A percentile compares a stretch with the other conserved stretches of the same genome.
Evolutionary conservation across 306 rosid species (phyloP).

Genomic region (Carpinus fangiana): DNA sequence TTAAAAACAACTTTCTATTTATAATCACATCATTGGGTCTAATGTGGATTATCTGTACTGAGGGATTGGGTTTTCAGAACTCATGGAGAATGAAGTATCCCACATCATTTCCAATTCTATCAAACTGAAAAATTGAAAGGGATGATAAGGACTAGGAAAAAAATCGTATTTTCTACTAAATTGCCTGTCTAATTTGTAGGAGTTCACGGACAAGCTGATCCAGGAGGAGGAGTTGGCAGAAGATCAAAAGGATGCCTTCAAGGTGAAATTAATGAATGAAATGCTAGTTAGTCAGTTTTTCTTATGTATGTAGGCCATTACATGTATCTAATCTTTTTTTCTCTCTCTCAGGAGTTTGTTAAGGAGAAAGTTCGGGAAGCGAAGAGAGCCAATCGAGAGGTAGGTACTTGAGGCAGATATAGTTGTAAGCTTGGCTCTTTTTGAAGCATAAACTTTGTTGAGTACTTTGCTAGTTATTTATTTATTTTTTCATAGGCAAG

Average conservation of each 20-base stretch:
- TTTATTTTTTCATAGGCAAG: constrained; percentile 51
- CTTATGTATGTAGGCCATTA: not conserved
- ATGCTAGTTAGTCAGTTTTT: not conserved
- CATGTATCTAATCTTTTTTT: not conserved
- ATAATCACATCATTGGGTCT: constrained; percentile 11
- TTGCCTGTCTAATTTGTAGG: constrained; percentile 50
- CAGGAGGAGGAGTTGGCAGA: constrained; percentile 63
- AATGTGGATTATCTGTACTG: not conserved
- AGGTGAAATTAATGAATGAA: constrained; percentile 41
- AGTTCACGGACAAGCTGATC: constrained; percentile 69
- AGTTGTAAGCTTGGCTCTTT: constrained; percentile 1
- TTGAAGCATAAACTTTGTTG: constrained; percentile 6
- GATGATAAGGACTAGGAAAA: not conserved
- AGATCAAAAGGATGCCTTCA: constrained; percentile 74
- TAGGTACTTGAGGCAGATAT: constrained; percentile 42
- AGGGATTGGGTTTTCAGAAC: constrained; percentile 6
- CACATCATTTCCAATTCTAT: constrained; percentile 8
- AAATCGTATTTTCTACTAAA: not conserved
- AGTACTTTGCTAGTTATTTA: not conserved
- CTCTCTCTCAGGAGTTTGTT: constrained; percentile 60
- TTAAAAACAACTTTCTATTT: not conserved
- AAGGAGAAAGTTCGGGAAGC: constrained; percentile 83
- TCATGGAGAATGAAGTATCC: not conserved
- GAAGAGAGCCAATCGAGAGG: constrained; percentile 71
- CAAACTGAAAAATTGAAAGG: not conserved